Conservation (phyloP, 108 stramenopile genomes). For the Schizochytrium sp. region DNA sequence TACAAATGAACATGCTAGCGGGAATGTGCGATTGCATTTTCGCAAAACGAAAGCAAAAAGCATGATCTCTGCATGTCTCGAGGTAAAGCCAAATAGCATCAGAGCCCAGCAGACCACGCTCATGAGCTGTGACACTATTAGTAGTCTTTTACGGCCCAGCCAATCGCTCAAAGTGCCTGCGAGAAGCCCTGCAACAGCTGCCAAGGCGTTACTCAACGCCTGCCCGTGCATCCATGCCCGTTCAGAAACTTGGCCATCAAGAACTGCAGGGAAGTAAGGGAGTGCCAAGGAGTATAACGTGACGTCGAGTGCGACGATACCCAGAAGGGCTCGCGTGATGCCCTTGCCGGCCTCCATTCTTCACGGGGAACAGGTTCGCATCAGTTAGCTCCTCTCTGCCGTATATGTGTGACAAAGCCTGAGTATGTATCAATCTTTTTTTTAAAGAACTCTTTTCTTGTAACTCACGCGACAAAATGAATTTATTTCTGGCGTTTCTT, state of each 20-base stretch:
- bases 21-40: slow-evolving; percentile 26
- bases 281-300: slow-evolving; percentile 28
- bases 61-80: slow-evolving; percentile 14
- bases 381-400: no score
- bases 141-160: background rate
- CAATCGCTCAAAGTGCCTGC: slow-evolving; percentile 39
- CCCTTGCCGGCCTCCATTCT: no score
- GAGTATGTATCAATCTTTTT: no score
- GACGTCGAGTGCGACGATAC: slow-evolving; percentile 33
- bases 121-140: slow-evolving; percentile 33
- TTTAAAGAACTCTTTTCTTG: no score
- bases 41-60: slow-evolving; percentile 13
- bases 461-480: no score
- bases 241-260: slow-evolving; percentile 14
- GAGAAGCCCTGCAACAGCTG: slow-evolving; percentile 19
- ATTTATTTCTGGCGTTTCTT: no score
- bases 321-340: background rate
- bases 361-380: no score
- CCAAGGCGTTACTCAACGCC: slow-evolving; percentile 13
- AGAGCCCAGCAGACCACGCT: slow-evolving; percentile 17
- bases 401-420: no score
- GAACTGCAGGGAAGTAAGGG: background rate
- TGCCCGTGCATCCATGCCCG: slow-evolving; percentile 21
- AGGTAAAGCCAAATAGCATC: background rate
- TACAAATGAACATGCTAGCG: slow-evolving; percentile 9